Percentiles rank a stretch among this genome's conserved stretches.
phyloP scores from a whole-genome alignment of 805 yeast genomes.

The Grigorovia yakushimaensis region DNA sequence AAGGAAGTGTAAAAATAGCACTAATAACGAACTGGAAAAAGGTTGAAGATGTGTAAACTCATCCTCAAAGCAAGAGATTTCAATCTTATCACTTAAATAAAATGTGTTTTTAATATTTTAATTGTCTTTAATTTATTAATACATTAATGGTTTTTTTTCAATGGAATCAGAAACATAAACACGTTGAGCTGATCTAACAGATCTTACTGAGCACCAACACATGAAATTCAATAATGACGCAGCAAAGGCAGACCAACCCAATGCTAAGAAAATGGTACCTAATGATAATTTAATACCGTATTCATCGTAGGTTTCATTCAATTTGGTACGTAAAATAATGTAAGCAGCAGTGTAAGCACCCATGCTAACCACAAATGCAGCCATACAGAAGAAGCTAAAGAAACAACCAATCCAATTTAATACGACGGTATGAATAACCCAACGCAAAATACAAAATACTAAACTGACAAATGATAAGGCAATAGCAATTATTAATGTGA shows the following conservation, averaged over 20 bases:
- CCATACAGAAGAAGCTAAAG: constrained; percentile 33
- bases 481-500: constrained; percentile 43
- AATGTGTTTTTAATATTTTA: too few species aligned
- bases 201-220: constrained; percentile 29
- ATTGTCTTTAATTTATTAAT: too few species aligned
- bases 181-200: constrained; percentile 8
- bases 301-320: constrained; percentile 38
- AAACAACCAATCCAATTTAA: constrained; percentile 40
- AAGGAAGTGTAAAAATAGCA: neutral
- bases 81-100: too few species aligned
- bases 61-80: too few species aligned
- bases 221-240: constrained; percentile 36
- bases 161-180: constrained; percentile 10
- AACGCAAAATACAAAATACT: constrained; percentile 27
- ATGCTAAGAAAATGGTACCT: constrained; percentile 43
- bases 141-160: constrained; percentile 15
- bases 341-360: constrained; percentile 59
- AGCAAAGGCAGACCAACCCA: constrained; percentile 55
- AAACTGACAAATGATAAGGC: constrained; percentile 33
- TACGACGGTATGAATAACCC: constrained; percentile 36
- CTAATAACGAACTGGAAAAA: neutral
- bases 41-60: too few species aligned
- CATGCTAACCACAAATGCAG: constrained; percentile 34
- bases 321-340: constrained; percentile 36
- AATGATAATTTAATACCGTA: constrained; percentile 50